Evolutionary conservation across 2,329 filamentous ascomycete species (phyloP).

Genomic region (Exophiala alcalophila): DNA sequence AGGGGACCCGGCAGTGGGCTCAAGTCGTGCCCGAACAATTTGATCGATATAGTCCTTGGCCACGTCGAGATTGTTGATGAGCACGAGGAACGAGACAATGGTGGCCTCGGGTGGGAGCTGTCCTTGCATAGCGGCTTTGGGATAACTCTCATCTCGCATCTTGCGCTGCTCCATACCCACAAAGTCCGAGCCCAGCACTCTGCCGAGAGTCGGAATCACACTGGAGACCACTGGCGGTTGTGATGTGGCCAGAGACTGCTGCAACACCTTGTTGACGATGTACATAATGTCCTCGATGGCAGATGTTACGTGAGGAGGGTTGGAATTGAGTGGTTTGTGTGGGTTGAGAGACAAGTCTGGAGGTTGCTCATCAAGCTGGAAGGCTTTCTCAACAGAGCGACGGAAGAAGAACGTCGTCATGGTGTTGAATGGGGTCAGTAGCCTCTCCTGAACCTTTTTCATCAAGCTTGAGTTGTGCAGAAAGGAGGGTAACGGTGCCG

Average conservation of each 20-base stretch:
- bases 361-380: conserved; percentile 90
- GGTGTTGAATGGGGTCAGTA: conserved; percentile 78
- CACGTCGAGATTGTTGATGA: conserved; percentile 94
- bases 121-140: conserved; percentile 72
- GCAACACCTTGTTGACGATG: conserved; percentile 88
- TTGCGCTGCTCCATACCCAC: conserved; percentile 96
- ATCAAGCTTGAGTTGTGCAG: conserved; percentile 74
- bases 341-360: conserved; percentile 73
- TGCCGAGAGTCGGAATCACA: conserved; percentile 73
- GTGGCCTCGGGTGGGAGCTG: conserved; percentile 82
- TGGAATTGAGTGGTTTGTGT: conserved; percentile 67
- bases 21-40: conserved; percentile 71
- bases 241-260: conserved; percentile 80
- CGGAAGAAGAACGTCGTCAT: conserved; percentile 98
- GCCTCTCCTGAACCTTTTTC: conserved; percentile 71
- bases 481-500: conserved; percentile 67
- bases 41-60: conserved; percentile 86
- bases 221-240: conserved; percentile 74
- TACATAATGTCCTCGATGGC: conserved; percentile 99
- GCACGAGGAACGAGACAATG: conserved; percentile 82
- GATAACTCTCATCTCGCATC: conserved; percentile 95
- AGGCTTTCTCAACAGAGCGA: conserved; percentile 92
- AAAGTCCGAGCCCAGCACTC: conserved; percentile 84
- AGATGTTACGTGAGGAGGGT: conserved; percentile 86
- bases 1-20: conserved; percentile 42